Base-by-base conservation (phyloP, 129 eudicot genomes). In the Tagetes patula region DNA sequence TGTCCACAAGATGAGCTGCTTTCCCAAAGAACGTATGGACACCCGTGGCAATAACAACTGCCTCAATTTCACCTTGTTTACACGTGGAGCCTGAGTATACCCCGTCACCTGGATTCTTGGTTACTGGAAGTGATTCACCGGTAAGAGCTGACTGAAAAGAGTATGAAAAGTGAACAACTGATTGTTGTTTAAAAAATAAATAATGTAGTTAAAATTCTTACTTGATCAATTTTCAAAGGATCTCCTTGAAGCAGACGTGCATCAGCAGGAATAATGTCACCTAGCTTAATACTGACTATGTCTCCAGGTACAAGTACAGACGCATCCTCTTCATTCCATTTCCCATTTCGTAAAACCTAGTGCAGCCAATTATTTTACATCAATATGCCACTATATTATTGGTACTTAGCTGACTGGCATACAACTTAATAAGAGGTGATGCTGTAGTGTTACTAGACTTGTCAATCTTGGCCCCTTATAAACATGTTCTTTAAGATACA, bases 1-100 rank as follows among this genome's bases (percentile, higher is more conserved):
- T 84, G 58, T 84, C 88, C 40, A 84, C 88, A 77, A 84, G 85
- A 77, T 84, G 88, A 65, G 88, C 88, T n/a, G 88, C 88, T 69
- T 79, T 77, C 31, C 88, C 88, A 40, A 84, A 84, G 74, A 84
- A 84, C 1, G 88, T 84, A 71, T 84, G 88, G 27, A 84, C 88
- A 31, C 88, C 88, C 0, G 88, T 84, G 6, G 88, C 85, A 64
- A 84, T 84, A 11, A 84, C 82, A 45, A 84, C 85, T 14, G 85
- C 87, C 71, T 84, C 87, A 64, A 84, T 81, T 77, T 84, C 88
- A 50, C 88, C 88, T 77, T 84, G 88, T 66, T 81, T 84, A 60
- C 88, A 84, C 61, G 88, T 84, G 31, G 88, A 84, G 4, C 88
- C 88, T 10, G 88, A 84, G 75, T 81, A 84, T 8, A 84, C 88